These are phyloP conservation scores for Cephalotrichum gorgonifer DNA, from an alignment of 2,329 filamentous ascomycete genomes.

Conservation along the genomic window DNA sequence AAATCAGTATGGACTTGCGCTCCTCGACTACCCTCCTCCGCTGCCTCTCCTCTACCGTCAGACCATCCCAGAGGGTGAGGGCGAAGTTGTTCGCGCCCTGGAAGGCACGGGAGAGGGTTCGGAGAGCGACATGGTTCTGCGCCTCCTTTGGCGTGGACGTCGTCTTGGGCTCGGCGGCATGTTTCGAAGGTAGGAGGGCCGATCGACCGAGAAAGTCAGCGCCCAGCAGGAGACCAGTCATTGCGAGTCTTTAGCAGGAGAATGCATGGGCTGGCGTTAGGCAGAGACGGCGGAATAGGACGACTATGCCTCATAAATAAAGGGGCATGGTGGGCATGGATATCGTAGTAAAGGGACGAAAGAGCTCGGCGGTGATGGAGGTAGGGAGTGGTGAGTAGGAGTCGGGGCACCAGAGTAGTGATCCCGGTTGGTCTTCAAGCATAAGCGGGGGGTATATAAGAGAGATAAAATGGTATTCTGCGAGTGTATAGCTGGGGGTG, in stretches of 20 bases:
- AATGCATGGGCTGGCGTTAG: neutral
- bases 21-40: constrained; percentile 38
- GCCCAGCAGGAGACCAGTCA: neutral
- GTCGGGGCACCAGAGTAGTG: neutral
- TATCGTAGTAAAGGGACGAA: neutral
- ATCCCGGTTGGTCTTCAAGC: too few relatives aligned
- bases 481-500: neutral
- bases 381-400: neutral
- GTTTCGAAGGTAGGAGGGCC: neutral
- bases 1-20: constrained; percentile 50
- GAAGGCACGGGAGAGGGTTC: constrained; percentile 19
- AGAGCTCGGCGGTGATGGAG: neutral
- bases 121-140: neutral
- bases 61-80: constrained; percentile 41
- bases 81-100: constrained; percentile 29
- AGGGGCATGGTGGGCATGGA: neutral
- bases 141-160: neutral
- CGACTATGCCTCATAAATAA: neutral
- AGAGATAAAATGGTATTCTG: too few relatives aligned
- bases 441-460: too few relatives aligned
- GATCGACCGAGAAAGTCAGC: neutral
- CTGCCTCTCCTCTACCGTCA: constrained; percentile 38
- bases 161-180: neutral
- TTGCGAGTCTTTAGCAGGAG: neutral
- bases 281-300: neutral